Percentiles rank a stretch among this genome's conserved stretches.
Evolutionary conservation across 1,284 basidiomycete genomes (phyloP).

Genomic region (Rhodotorula glutinis): DNA sequence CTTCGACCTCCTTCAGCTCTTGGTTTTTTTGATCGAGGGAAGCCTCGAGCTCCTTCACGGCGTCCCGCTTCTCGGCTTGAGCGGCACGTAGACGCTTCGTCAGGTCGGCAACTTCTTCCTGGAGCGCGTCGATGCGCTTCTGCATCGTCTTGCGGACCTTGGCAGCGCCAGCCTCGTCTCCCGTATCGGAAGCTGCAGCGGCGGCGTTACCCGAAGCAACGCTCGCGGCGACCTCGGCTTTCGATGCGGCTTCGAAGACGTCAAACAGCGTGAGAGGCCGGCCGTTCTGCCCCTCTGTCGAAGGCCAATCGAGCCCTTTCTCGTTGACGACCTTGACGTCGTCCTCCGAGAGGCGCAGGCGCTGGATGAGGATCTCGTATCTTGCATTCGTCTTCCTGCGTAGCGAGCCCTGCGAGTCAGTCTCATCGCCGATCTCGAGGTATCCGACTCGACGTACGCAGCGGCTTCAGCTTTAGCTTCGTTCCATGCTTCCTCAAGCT

Average conservation of each 20-base stretch:
- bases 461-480: neutral
- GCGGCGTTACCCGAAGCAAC: neutral
- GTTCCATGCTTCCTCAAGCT: neutral
- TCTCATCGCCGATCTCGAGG: no score
- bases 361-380: neutral
- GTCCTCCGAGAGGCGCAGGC: neutral
- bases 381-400: neutral
- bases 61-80: conserved; percentile 1
- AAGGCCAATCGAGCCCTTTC: neutral
- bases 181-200: neutral
- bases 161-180: neutral
- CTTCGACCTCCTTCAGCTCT: neutral
- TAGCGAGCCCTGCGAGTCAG: neutral
- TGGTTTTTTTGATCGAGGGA: neutral
- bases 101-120: neutral
- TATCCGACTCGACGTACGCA: neutral
- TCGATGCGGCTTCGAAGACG: neutral
- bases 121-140: neutral
- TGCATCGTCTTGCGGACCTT: no score
- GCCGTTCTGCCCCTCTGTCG: neutral
- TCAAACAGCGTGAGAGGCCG: neutral
- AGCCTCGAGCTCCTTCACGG: neutral
- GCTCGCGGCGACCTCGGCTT: neutral
- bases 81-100: neutral
- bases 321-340: neutral